Base-by-base conservation (phyloP, 2,329 filamentous ascomycete genomes). In the Helotiales sp. region DNA sequence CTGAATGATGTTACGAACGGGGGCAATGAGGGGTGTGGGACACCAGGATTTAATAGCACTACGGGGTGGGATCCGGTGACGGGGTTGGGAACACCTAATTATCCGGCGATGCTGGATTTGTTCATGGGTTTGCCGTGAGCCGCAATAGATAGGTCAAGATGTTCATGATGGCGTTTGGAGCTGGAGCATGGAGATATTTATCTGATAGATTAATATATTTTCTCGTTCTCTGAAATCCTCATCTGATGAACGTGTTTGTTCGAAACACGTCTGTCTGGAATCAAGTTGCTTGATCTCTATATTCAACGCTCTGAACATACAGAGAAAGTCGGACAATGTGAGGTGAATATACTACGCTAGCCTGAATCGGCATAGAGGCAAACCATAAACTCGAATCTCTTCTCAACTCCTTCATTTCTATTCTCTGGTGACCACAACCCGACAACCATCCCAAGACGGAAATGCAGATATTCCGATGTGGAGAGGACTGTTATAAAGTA, bases 11-110 rank as follows among this genome's bases (percentile, higher is more conserved):
- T 73, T 44, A 70, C 66, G 7, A 64, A 62, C 33, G 71, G 71
- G 4, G 62, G 63, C 5, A 72, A 70, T 57, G 55, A 63, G 33
- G 71, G 71, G 0, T 73, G 71, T 59, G 69, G 70, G 17, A 70
- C 69, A 1, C 54, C 62, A 4, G 71, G 71, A 6, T 73, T 73
- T 58, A 61, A 64, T 27, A 64, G 66, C 15, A 63, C 66, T 3
- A 33, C 55, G 33, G 71, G 71, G 8, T 73, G 71, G 71, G 71
- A 73, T 64, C 70, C 71, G 1, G 71, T 72, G 12, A 71, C 69
- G 5, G 71, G 70, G 12, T 58, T 70, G 30, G 71, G 71, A 5
- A 73, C 69, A 3, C 70, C 70, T 6, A 68, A 68, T 55, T 69
- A 55, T 52, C 56, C 59, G 0, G 57, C 52, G 15, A 67, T 68